Base-by-base conservation (phyloP, 345 rosid species). In the Citrus australasica region DNA sequence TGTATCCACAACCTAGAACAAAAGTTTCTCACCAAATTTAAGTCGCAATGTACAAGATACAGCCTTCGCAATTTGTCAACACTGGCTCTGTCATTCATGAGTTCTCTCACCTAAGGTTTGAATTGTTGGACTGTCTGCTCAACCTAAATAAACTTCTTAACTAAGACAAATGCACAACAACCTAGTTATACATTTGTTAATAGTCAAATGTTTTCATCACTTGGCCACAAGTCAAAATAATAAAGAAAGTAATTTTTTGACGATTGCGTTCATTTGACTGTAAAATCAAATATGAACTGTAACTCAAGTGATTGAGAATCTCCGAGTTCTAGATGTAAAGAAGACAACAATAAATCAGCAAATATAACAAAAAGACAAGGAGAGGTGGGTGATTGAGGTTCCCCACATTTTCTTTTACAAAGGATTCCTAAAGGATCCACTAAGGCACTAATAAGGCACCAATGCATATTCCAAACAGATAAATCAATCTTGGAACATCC, bases 401-500 rank as follows among this genome's bases (percentile, higher is more conserved):
- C 28, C 63, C 62, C n/a, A 22, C 42, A 63, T 51, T 48, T 16
- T 42, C 61, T 48, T 64, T 75, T 48, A 65, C n/a, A 32, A 61
- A 65, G 48, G 30, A 65, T 75, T 75, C 78, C 9, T 7, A 19
- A 37, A 37, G 28, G 28, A 76, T 25, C 56, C 79, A 67, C 48
- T n/a, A n/a, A n/a, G n/a, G n/a, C n/a, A n/a, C n/a, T 32, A 2
- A 53, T 37, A 56, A 76, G 73, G 38, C 67, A 55, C 46, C 62
- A 67, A 33, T 24, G 73, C 65, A 33, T 17, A 53, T 67, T 35
- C 66, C 73, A 35, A 55, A 51, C 51, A 17, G 40, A 75, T 65
- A 75, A 64, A 53, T 32, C 33, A 19, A 65, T 56, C 66, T 53
- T 51, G 65, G 35, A 76, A 76, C 27, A 37, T 76, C 64, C 33